Evolutionary conservation across 257 asterid species (phyloP).

Genomic region (Lycium barbarum): DNA sequence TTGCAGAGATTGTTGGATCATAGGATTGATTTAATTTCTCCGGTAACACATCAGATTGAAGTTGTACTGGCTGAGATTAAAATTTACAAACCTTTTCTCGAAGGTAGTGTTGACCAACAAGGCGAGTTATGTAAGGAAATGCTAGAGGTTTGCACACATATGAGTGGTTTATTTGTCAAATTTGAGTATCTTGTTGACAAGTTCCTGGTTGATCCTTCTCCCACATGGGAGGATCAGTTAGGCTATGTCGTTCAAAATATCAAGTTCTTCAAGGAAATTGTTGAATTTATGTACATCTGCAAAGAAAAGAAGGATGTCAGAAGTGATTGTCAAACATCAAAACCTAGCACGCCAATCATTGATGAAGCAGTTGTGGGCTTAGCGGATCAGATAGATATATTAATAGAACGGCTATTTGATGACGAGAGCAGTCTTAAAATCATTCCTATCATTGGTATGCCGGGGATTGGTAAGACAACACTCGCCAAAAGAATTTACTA

Average conservation of each 20-base stretch:
- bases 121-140: not conserved
- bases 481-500: slow-evolving; percentile 34
- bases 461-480: slow-evolving; percentile 49
- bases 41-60: not conserved
- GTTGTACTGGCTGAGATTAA: not conserved
- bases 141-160: not conserved
- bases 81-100: too few relatives aligned
- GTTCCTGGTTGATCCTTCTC: not conserved
- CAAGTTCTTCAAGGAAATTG: not conserved
- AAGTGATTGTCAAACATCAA: not conserved
- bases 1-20: too few relatives aligned
- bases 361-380: too few relatives aligned
- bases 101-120: too few relatives aligned
- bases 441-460: slow-evolving; percentile 38
- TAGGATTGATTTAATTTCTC: not conserved
- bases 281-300: not conserved
- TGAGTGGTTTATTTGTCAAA: not conserved
- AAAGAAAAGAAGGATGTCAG: not conserved
- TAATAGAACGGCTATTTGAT: not conserved
- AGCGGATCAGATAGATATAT: not conserved
- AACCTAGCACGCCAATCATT: not conserved
- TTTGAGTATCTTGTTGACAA: not conserved
- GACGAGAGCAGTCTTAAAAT: not conserved
- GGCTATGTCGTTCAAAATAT: not conserved
- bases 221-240: not conserved